Conservation (phyloP, 495 filamentous ascomycete genomes). For the Annulohypoxylon bovei region DNA sequence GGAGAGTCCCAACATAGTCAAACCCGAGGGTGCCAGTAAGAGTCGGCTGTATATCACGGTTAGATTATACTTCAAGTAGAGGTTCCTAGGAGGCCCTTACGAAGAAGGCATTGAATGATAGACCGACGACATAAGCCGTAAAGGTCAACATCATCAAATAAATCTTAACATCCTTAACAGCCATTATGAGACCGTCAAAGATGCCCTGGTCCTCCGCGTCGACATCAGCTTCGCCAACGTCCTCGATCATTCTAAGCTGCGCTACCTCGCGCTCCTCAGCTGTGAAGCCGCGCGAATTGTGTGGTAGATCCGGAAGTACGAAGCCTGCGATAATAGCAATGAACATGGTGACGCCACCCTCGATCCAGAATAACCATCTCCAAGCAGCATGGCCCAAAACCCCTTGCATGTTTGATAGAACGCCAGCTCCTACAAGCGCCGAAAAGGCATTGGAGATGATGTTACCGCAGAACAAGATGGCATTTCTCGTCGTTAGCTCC, state of each 20-base stretch:
- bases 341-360: slow-evolving; percentile 65
- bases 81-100: slow-evolving; percentile 63
- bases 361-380: slow-evolving; percentile 79
- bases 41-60: slow-evolving; percentile 77
- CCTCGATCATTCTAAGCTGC: slow-evolving; percentile 73
- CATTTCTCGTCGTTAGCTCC: slow-evolving; percentile 63
- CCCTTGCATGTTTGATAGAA: slow-evolving; percentile 61
- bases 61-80: slow-evolving; percentile 62
- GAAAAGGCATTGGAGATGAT: slow-evolving; percentile 70
- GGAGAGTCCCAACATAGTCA: slow-evolving; percentile 71
- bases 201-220: slow-evolving; percentile 67
- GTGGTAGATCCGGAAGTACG: slow-evolving; percentile 77
- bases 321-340: slow-evolving; percentile 61
- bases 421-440: slow-evolving; percentile 67
- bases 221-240: slow-evolving; percentile 77
- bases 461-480: slow-evolving; percentile 69
- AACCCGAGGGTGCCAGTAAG: slow-evolving; percentile 79
- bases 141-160: slow-evolving; percentile 60
- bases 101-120: slow-evolving; percentile 61
- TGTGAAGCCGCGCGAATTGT: slow-evolving; percentile 74
- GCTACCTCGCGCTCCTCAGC: slow-evolving; percentile 74
- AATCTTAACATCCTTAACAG: slow-evolving; percentile 74
- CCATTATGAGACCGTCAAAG: slow-evolving; percentile 73
- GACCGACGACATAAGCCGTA: slow-evolving; percentile 52
- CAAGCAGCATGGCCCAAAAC: slow-evolving; percentile 58